These are phyloP conservation scores for Aspergillus hancockii DNA, from an alignment of 495 filamentous ascomycete species.

Conservation along the genomic window DNA sequence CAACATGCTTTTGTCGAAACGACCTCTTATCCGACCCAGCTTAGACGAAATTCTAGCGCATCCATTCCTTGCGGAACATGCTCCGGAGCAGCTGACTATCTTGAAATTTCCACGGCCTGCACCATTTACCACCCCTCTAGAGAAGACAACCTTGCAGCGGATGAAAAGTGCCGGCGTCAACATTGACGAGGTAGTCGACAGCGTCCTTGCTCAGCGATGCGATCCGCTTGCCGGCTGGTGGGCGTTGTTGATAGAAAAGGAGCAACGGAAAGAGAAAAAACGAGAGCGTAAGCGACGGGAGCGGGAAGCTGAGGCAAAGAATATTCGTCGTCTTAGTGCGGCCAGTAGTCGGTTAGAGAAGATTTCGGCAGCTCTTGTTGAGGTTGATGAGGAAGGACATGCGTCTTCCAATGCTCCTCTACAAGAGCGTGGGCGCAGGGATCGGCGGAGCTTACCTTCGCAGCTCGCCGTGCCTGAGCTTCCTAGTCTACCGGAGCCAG, in stretches of 20 bases:
- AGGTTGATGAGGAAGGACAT: conserved; percentile 72
- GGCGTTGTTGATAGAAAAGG: conserved; percentile 92
- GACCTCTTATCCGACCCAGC: conserved; percentile 79
- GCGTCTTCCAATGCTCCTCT: conserved; percentile 31
- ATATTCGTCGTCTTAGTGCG: conserved; percentile 76
- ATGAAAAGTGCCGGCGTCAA: conserved; percentile 96
- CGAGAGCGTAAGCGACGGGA: conserved; percentile 85
- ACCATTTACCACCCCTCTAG: conserved; percentile 83
- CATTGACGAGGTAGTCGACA: conserved; percentile 91
- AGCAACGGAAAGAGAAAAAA: conserved; percentile 83
- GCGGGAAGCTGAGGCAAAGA: conserved; percentile 77
- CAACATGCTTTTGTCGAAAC: conserved; percentile 78
- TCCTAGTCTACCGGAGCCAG: conserved; percentile 67
- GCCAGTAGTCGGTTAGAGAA: conserved; percentile 82
- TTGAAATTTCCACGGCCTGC: conserved; percentile 80
- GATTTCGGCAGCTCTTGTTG: conserved; percentile 69
- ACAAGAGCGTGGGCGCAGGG: conserved; percentile 50
- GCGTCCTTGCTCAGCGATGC: conserved; percentile 86
- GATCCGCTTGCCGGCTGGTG: conserved; percentile 94
- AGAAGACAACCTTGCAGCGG: conserved; percentile 87
- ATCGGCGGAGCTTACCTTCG: conserved; percentile 57
- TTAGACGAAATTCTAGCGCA: conserved; percentile 87
- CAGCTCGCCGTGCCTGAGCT: conserved; percentile 63
- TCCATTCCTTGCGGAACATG: conserved; percentile 86
- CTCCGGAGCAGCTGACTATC: conserved; percentile 86